These are phyloP conservation scores for Chlorella sp. DNA, from an alignment of 139 green algal species.

Conservation along the genomic window DNA sequence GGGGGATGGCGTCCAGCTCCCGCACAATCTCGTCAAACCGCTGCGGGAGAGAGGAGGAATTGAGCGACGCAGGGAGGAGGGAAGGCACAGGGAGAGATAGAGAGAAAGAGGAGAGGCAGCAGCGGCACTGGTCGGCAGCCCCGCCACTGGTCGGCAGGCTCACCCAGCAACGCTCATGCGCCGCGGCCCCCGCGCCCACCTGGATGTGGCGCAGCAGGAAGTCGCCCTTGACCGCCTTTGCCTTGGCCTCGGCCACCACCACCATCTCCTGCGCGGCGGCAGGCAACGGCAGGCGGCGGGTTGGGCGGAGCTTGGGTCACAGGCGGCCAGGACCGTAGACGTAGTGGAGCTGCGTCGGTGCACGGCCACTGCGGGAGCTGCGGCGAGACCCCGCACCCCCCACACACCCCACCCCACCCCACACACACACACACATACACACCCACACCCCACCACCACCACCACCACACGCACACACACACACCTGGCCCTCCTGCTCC, in stretches of 20 bases:
- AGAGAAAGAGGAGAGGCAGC: too few relatives aligned
- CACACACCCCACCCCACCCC: not conserved
- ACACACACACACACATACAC: not conserved
- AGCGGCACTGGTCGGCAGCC: too few relatives aligned
- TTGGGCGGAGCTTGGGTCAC: not conserved
- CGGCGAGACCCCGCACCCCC: not conserved
- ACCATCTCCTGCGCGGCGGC: conserved; percentile 63
- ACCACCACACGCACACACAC: not conserved
- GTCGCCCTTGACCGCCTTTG: conserved; percentile 44
- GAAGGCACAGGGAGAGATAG: not conserved
- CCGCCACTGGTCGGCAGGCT: too few relatives aligned
- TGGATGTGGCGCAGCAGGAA: conserved; percentile 78
- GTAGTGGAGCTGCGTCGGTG: not conserved
- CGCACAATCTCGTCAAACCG: conserved; percentile 70
- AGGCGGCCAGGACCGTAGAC: not conserved
- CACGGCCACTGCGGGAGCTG: too few relatives aligned
- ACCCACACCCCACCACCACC: conserved; percentile 2
- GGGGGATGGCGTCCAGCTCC: conserved; percentile 54
- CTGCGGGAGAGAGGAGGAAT: conserved; percentile 3
- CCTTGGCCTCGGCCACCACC: conserved; percentile 53
- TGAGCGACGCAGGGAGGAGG: not conserved
- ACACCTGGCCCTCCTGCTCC: conserved; percentile 39
- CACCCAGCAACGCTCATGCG: too few relatives aligned
- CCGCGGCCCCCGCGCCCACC: too few relatives aligned
- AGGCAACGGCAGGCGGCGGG: not conserved